Conservation (phyloP, 805 yeast species). For the Komagataella mondaviorum region DNA sequence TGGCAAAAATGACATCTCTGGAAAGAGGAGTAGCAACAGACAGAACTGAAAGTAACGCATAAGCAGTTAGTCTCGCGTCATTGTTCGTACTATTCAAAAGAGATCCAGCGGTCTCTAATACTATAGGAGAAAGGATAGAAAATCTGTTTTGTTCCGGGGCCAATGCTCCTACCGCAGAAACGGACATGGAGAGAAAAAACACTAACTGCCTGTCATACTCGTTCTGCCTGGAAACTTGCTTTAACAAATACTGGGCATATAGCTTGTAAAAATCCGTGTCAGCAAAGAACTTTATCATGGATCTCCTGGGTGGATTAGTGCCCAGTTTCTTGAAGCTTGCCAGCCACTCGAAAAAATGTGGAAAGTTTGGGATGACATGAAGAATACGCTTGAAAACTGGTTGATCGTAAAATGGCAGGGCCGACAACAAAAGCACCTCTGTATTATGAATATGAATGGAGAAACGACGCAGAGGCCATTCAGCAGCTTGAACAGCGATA, state of each 20-base stretch:
- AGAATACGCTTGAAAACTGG: constrained; percentile 67
- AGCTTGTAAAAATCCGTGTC: constrained; percentile 58
- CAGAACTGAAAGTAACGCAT: constrained; percentile 68
- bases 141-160: constrained; percentile 24
- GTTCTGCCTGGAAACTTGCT: constrained; percentile 35
- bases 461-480: constrained; percentile 91
- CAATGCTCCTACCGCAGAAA: constrained; percentile 55
- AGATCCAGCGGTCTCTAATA: constrained; percentile 45
- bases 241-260: constrained; percentile 41
- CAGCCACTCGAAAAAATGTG: constrained; percentile 70
- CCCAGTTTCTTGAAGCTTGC: constrained; percentile 49
- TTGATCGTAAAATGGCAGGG: constrained; percentile 68
- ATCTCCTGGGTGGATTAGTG: constrained; percentile 50
- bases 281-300: constrained; percentile 61
- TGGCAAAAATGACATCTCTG: constrained; percentile 41
- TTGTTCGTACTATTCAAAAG: constrained; percentile 30
- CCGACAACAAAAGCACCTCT: constrained; percentile 56
- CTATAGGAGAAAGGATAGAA: constrained; percentile 34
- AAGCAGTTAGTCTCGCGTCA: constrained; percentile 73
- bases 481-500: constrained; percentile 72
- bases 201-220: constrained; percentile 61
- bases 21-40: constrained; percentile 59
- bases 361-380: constrained; percentile 58
- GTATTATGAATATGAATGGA: constrained; percentile 72
- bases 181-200: constrained; percentile 63